phyloP scores from a whole-genome alignment of 1,139 yeast genomes.

The Blastobotrys malaysiensis region DNA sequence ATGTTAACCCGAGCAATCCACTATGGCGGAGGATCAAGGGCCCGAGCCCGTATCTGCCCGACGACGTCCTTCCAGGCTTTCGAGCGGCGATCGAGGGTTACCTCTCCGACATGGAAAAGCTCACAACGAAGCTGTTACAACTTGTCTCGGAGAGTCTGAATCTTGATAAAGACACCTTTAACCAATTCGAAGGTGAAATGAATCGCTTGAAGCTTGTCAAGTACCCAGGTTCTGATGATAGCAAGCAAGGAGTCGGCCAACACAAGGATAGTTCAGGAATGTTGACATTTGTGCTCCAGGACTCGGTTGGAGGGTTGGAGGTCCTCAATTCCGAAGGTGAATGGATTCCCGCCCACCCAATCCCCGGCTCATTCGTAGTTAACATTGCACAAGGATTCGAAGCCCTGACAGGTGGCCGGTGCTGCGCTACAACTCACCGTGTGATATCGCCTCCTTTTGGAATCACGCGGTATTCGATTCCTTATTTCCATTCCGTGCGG shows the following conservation, averaged over 20 bases:
- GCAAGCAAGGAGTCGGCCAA: conserved; percentile 63
- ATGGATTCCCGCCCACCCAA: conserved; percentile 49
- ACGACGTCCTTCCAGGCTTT: conserved; percentile 45
- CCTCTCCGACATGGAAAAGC: conserved; percentile 43
- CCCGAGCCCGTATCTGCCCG: conserved; percentile 59
- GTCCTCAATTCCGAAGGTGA: conserved; percentile 58
- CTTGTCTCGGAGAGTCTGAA: conserved; percentile 55
- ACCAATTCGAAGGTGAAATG: conserved; percentile 44
- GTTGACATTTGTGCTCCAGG: conserved; percentile 57
- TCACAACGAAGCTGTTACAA: conserved; percentile 41
- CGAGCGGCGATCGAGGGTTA: conserved; percentile 42
- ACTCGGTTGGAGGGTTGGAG: conserved; percentile 49
- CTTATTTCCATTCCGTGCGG: conserved; percentile 35
- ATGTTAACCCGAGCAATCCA: conserved; percentile 34
- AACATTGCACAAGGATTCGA: conserved; percentile 39
- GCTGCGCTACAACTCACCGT: conserved; percentile 59
- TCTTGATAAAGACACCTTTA: conserved; percentile 42
- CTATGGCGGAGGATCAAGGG: conserved; percentile 57
- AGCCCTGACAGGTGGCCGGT: conserved; percentile 36
- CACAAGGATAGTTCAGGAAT: conserved; percentile 63
- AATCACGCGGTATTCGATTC: conserved; percentile 33
- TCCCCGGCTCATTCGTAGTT: conserved; percentile 31
- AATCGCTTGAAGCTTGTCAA: conserved; percentile 35
- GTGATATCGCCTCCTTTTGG: conserved; percentile 53
- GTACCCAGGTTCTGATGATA: conserved; percentile 31